These are phyloP conservation scores for Salvia splendens DNA, from an alignment of 257 asterid species.

Conservation along the genomic window DNA sequence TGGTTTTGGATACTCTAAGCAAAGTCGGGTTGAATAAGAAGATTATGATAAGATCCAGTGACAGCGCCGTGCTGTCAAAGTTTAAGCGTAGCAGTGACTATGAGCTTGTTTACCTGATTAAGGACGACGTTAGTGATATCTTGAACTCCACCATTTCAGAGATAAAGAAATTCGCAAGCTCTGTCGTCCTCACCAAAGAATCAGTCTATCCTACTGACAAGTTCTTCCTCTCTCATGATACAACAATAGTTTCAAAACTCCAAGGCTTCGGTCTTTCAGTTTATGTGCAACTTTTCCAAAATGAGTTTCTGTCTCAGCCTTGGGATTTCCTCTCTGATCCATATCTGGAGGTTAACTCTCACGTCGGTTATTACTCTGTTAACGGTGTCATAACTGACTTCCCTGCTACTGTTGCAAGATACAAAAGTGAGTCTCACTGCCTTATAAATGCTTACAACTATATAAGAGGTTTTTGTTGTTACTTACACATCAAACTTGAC, in stretches of 20 bases:
- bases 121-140: constrained; percentile 50
- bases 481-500: not conserved
- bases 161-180: constrained; percentile 58
- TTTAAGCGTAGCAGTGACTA: constrained; percentile 45
- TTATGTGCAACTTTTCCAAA: constrained; percentile 56
- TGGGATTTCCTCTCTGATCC: constrained; percentile 83
- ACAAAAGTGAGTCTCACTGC: constrained; percentile 51
- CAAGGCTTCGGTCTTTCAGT: constrained; percentile 47
- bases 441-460: not conserved
- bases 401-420: constrained; percentile 68
- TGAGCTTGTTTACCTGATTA: constrained; percentile 55
- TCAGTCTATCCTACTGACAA: constrained; percentile 48
- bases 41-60: constrained; percentile 57
- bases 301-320: constrained; percentile 74
- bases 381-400: constrained; percentile 57
- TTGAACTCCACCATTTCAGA: constrained; percentile 57
- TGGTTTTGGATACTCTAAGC: constrained; percentile 56
- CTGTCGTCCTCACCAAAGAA: constrained; percentile 50
- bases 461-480: not conserved
- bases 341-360: constrained; percentile 53
- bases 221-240: constrained; percentile 39
- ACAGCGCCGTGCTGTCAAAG: constrained; percentile 58
- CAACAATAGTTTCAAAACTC: constrained; percentile 53
- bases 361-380: constrained; percentile 27
- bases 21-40: constrained; percentile 54